Percentiles rank a stretch among this genome's conserved stretches.
Evolutionary conservation across 2,329 filamentous ascomycete species (phyloP).

Genomic region (Akanthomyces lecanii): DNA sequence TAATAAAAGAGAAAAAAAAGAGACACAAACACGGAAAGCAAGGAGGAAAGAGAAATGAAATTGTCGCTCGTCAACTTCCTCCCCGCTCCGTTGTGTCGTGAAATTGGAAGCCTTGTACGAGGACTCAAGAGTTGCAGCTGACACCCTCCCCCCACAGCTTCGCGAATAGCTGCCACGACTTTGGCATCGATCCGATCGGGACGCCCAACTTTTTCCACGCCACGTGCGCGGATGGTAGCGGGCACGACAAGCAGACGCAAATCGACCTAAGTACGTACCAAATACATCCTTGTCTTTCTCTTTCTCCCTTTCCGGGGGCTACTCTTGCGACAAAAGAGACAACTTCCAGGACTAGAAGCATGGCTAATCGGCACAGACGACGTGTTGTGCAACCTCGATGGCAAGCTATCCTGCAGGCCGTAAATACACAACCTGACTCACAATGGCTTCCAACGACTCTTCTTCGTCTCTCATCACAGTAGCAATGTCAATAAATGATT

Average conservation of each 20-base stretch:
- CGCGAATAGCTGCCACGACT: slow-evolving; percentile 9
- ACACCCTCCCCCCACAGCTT: neutral
- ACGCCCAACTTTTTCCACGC: slow-evolving; percentile 1
- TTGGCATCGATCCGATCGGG: slow-evolving; percentile 3
- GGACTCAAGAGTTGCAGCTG: neutral
- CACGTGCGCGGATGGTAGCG: slow-evolving; percentile 1
- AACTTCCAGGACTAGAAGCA: neutral
- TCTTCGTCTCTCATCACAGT: no score
- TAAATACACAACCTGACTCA: neutral
- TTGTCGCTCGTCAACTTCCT: no score
- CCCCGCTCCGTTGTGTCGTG: no score
- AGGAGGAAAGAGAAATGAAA: no score
- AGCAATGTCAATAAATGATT: no score
- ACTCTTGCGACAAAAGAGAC: neutral
- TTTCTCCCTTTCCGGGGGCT: no score
- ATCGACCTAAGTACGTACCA: slow-evolving; percentile 6
- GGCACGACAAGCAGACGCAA: neutral
- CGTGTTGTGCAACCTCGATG: slow-evolving; percentile 3
- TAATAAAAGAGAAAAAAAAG: neutral
- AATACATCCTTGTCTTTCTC: neutral
- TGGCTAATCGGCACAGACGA: neutral
- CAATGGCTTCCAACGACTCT: neutral
- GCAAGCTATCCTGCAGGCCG: slow-evolving; percentile 4
- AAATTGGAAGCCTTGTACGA: no score
- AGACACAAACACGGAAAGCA: no score